Evolutionary conservation across 1,139 yeast genomes (phyloP), one percentile per base, ranked within the genome.

Genomic region (Blastobotrys aristatus): DNA sequence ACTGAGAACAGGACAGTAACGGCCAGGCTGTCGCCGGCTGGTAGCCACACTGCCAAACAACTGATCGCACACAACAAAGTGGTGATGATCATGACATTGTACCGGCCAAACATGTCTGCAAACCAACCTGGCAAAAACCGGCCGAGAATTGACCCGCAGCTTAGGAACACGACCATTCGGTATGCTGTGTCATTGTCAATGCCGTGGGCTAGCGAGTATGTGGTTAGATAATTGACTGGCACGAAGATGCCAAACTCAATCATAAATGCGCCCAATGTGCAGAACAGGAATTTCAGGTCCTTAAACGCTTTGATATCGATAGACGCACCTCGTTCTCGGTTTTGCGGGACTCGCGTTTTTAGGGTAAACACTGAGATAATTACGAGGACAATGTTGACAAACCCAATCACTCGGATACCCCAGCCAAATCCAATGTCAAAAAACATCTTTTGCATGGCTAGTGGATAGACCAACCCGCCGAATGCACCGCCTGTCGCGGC

Each of bases 401-500:
- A 74, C 0, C 78, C 84, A 55, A 80, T 64, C 2, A 75, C 68
- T 47, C 88, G 66, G 43, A 80, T 71, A 1, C 84, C 77, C 86
- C 87, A 82, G 24, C 70, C 73, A 59, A 71, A 83, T 1, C 88
- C 86, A 18, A 77, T 64, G 29, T 58, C 54, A 0, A 59, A 64
- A 57, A 74, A 75, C 49, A 80, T 64, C 40, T 67, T 62, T 51
- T 77, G 73, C 53, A 80, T 68, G 69, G 79, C 71, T 20, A 80
- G 60, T 0, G 87, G 81, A 61, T 77, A 79, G 1, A 77, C 64
- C 1, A 81, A 70, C 7, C 84, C 84, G 1, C 88, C 88, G 2
- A 79, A 63, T 8, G 81, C 73, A 0, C 84, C 84, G 2, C 87
- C 87, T 21, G 75, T 68, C 1, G 83, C 77, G 1, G 80, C 81